Evolutionary conservation across 805 yeast genomes (phyloP).

Genomic region (Metschnikowia dekortorum): DNA sequence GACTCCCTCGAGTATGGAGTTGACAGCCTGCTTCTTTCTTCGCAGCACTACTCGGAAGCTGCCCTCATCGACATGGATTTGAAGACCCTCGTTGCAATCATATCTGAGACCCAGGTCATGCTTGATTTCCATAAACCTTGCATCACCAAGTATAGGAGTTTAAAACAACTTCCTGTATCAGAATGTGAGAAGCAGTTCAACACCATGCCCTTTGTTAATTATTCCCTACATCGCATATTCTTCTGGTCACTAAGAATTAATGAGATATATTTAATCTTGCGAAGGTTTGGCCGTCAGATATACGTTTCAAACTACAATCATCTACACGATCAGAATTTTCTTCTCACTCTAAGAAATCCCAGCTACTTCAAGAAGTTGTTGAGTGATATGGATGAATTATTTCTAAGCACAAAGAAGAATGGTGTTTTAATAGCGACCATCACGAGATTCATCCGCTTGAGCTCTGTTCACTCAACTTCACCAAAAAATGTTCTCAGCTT

Average conservation of each 20-base stretch:
- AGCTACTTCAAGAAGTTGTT: conserved; percentile 17
- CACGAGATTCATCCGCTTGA: conserved; percentile 42
- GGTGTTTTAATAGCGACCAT: conserved; percentile 46
- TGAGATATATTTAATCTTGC: conserved; percentile 44
- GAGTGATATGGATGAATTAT: conserved; percentile 31
- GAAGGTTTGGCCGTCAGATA: conserved; percentile 46
- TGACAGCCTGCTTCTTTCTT: conserved; percentile 2
- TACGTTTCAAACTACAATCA: conserved; percentile 42
- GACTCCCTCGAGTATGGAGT: conserved; percentile 7
- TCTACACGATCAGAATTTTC: conserved; percentile 40
- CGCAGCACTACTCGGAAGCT: conserved; percentile 21
- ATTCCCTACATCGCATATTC: conserved; percentile 45
- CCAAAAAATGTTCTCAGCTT: conserved; percentile 37
- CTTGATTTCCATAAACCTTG: conserved; percentile 23
- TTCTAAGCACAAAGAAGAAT: conserved; percentile 45
- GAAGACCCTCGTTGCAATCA: conserved; percentile 24
- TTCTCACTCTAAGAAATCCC: conserved; percentile 22
- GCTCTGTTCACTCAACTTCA: conserved; percentile 30
- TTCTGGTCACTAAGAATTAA: conserved; percentile 44
- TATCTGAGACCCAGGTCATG: conserved; percentile 23
- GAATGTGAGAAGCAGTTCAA: conserved; percentile 8
- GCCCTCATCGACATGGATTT: conserved; percentile 39
- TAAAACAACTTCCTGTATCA: conserved; percentile 10
- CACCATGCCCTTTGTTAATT: conserved; percentile 30
- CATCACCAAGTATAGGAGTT: conserved; percentile 9